These are phyloP conservation scores for Cucurbita argyrosperma DNA, from an alignment of 306 rosid genomes.

Conservation along the genomic window DNA sequence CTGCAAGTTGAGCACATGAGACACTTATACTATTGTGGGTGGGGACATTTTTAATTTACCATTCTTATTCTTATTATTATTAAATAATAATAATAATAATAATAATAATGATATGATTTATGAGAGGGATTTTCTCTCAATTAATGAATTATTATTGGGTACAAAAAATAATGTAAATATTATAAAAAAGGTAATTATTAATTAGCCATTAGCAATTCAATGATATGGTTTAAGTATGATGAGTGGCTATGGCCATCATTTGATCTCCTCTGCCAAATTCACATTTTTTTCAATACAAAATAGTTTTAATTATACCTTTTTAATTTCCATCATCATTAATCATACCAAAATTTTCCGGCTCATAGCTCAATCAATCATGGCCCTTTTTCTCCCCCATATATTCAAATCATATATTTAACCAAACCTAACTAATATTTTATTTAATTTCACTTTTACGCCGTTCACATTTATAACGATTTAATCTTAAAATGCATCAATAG, in stretches of 20 bases:
- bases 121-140: too few relatives aligned
- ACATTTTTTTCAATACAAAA: background rate
- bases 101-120: too few relatives aligned
- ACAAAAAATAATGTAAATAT: too few relatives aligned
- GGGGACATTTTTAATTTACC: background rate
- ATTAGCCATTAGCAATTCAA: background rate
- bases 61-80: background rate
- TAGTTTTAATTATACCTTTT: background rate
- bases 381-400: background rate
- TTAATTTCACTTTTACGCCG: too few relatives aligned
- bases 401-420: background rate
- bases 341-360: background rate
- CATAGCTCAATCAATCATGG: background rate
- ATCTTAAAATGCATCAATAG: too few relatives aligned
- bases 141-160: too few relatives aligned
- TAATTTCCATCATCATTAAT: background rate
- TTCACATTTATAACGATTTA: too few relatives aligned
- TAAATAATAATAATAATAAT: too few relatives aligned
- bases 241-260: background rate
- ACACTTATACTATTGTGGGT: background rate
- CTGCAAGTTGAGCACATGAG: constrained; percentile 2
- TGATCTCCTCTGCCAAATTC: background rate
- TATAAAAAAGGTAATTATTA: background rate
- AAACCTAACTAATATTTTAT: background rate
- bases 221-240: background rate